Evolutionary conservation across 345 rosid species (phyloP).

Genomic region (Carallia pectinifolia): DNA sequence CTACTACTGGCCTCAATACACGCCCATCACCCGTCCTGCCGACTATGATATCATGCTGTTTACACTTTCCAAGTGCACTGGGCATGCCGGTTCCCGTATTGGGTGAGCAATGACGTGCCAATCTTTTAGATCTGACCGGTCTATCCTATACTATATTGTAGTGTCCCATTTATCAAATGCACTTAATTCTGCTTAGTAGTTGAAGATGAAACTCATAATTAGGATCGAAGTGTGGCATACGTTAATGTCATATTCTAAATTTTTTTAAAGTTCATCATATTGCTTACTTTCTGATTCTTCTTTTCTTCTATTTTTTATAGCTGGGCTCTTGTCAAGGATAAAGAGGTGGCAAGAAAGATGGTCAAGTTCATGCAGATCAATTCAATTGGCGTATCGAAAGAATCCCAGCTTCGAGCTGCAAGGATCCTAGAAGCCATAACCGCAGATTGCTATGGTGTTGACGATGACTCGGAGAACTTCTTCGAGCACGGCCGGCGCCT

Average conservation of each 20-base stretch:
- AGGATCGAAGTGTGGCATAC: too few species aligned
- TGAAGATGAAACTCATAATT: too few species aligned
- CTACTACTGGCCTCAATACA: conserved; percentile 90
- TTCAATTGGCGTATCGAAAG: conserved; percentile 82
- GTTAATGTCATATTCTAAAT: too few species aligned
- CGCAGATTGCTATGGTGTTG: conserved; percentile 31
- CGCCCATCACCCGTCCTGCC: conserved; percentile 58
- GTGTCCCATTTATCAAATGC: too few species aligned
- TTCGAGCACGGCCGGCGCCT: conserved; percentile 45
- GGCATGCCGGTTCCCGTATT: conserved; percentile 91
- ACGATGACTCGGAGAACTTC: conserved; percentile 43
- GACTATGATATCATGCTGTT: conserved; percentile 81
- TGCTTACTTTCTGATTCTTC: not conserved
- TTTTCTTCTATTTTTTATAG: conserved; percentile 25
- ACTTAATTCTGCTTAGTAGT: too few species aligned
- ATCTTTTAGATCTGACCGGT: too few species aligned
- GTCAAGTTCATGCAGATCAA: conserved; percentile 47
- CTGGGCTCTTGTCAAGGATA: conserved; percentile 81
- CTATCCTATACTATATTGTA: too few species aligned
- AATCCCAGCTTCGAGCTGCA: conserved; percentile 79
- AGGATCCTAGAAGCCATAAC: conserved; percentile 51
- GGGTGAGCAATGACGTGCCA: conserved; percentile 45
- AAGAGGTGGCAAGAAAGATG: conserved; percentile 66
- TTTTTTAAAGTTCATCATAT: not conserved
- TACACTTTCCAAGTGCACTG: conserved; percentile 86